A percentile compares a stretch with the other conserved stretches of the same genome.
Evolutionary conservation across 768 basidiomycete species (phyloP).

Genomic region (Clavaria fumosa): DNA sequence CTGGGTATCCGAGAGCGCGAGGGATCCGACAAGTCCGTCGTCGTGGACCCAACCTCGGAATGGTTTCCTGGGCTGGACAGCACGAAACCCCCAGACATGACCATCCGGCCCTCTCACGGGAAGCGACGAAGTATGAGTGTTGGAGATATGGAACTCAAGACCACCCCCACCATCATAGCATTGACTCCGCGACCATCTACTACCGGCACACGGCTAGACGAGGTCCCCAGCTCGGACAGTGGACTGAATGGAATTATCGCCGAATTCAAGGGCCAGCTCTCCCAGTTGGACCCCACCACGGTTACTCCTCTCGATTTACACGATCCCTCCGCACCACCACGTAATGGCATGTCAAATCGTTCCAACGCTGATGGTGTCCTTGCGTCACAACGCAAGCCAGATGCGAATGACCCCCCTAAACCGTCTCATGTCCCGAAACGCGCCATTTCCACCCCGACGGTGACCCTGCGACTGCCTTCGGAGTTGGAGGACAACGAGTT

Average conservation of each 20-base stretch:
- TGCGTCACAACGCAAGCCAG: slow-evolving; percentile 15
- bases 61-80: slow-evolving; percentile 9
- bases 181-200: slow-evolving; percentile 23
- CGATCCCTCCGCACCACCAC: slow-evolving; percentile 47
- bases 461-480: slow-evolving; percentile 18
- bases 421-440: slow-evolving; percentile 9
- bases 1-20: slow-evolving; percentile 28
- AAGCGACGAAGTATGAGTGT: slow-evolving; percentile 63
- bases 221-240: slow-evolving; percentile 19
- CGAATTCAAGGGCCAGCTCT: slow-evolving; percentile 61
- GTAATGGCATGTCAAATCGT: slow-evolving; percentile 24
- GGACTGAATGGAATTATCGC: slow-evolving; percentile 47
- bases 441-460: slow-evolving; percentile 14
- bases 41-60: slow-evolving; percentile 42
- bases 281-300: slow-evolving; percentile 44
- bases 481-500: slow-evolving; percentile 14
- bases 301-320: slow-evolving; percentile 40
- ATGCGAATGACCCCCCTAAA: slow-evolving; percentile 13
- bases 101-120: slow-evolving; percentile 17
- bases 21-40: slow-evolving; percentile 39
- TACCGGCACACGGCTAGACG: slow-evolving; percentile 8
- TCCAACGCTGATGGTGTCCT: slow-evolving; percentile 21
- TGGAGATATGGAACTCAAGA: slow-evolving; percentile 44
- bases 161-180: slow-evolving; percentile 22
- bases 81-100: slow-evolving; percentile 16